Percentiles rank a stretch among this genome's conserved stretches.
Conservation (phyloP, 1,284 basidiomycete species). For the Sparassis latifolia region DNA sequence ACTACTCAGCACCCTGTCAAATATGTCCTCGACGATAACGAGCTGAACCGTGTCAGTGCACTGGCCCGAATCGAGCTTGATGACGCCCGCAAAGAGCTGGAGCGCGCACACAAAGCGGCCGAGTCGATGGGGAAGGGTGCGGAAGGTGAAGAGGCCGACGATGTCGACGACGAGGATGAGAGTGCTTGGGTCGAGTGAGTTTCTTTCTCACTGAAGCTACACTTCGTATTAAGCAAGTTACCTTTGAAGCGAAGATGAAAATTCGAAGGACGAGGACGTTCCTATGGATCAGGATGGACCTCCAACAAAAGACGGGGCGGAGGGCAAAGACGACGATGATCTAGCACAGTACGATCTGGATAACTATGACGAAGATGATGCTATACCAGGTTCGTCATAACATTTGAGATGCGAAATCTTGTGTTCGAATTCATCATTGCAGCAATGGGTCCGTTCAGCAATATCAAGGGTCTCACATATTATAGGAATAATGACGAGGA, state of each 20-base stretch:
- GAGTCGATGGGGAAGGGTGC: constrained; percentile 66
- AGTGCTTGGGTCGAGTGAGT: constrained; percentile 80
- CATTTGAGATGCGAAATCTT: background rate
- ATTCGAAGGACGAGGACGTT: constrained; percentile 64
- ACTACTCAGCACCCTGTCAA: constrained; percentile 75
- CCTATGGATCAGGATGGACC: constrained; percentile 26
- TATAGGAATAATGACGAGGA: constrained; percentile 92
- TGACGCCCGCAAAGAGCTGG: constrained; percentile 81
- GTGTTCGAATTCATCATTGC: constrained; percentile 4
- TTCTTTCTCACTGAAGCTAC: constrained; percentile 9
- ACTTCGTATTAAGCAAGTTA: constrained; percentile 15
- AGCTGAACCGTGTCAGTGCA: constrained; percentile 86
- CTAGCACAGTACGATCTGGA: constrained; percentile 91
- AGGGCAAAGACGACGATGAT: constrained; percentile 47
- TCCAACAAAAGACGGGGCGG: constrained; percentile 9
- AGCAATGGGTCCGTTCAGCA: constrained; percentile 89
- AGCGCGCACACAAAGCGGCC: constrained; percentile 76
- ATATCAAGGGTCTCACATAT: constrained; percentile 92
- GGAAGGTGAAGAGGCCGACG: constrained; percentile 49
- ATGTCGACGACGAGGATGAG: constrained; percentile 44
- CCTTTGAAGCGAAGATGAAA: constrained; percentile 38
- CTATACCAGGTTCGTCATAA: constrained; percentile 43
- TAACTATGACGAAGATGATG: constrained; percentile 86
- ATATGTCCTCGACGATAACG: constrained; percentile 88
- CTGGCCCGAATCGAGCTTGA: constrained; percentile 86